Conservation (phyloP, 768 basidiomycete genomes). For the Trametopsis cervina region DNA sequence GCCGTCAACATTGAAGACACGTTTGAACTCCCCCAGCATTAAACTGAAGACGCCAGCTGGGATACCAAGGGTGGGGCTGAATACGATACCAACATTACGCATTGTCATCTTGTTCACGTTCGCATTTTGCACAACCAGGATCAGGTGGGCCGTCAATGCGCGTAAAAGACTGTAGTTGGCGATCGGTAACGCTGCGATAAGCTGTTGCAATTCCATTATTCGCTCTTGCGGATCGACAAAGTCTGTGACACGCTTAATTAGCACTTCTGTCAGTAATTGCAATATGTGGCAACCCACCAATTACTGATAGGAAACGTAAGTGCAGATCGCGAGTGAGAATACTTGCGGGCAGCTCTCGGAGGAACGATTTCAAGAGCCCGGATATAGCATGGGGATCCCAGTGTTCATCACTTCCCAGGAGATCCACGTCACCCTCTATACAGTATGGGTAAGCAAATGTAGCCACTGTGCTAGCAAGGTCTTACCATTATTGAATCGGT, state of each 20-base stretch:
- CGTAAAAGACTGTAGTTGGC: constrained; percentile 93
- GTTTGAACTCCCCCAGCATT: constrained; percentile 90
- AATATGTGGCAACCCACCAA: constrained; percentile 53
- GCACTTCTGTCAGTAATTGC: constrained; percentile 4
- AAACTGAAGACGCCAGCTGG: constrained; percentile 96
- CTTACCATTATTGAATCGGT: constrained; percentile 84
- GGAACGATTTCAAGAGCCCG: constrained; percentile 86
- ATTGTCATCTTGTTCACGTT: constrained; percentile 95
- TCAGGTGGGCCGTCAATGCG: constrained; percentile 90
- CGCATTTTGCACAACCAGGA: constrained; percentile 89
- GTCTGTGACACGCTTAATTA: constrained; percentile 42
- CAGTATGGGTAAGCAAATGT: constrained; percentile 1
- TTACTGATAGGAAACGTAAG: constrained; percentile 83
- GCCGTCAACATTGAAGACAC: constrained; percentile 80
- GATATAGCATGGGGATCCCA: constrained; percentile 99
- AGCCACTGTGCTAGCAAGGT: constrained; percentile 1
- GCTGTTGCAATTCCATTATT: constrained; percentile 76
- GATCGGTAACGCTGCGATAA: constrained; percentile 83
- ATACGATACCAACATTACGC: constrained; percentile 97
- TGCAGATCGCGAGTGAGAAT: constrained; percentile 92
- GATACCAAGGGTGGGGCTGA: constrained; percentile 95
- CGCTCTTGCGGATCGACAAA: constrained; percentile 84
- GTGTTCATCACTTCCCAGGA: constrained; percentile 81
- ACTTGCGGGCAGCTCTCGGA: constrained; percentile 90
- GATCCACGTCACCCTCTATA: constrained; percentile 92